Percentiles rank a stretch among this genome's conserved stretches.
Evolutionary conservation across 2,329 filamentous ascomycete species (phyloP).

Genomic region (Aspergillus japonicus): DNA sequence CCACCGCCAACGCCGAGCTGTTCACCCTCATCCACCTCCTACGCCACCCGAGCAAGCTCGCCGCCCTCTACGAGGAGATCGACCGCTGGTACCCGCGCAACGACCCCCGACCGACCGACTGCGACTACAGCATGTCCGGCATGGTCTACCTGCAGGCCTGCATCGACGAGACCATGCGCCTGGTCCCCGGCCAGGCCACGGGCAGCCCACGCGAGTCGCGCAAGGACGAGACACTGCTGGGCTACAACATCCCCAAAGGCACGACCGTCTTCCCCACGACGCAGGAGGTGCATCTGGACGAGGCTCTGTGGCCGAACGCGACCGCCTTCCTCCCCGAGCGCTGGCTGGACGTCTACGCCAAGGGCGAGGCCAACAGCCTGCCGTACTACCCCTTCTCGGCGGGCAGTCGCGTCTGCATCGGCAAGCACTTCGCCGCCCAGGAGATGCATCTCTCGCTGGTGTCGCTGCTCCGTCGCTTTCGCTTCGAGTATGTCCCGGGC

Average conservation of each 20-base stretch:
- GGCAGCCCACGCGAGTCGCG: neutral
- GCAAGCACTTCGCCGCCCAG: neutral
- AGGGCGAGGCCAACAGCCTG: neutral
- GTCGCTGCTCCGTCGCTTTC: neutral
- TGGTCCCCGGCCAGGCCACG: neutral
- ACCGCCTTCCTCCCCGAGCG: neutral
- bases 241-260: neutral
- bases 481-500: neutral
- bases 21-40: neutral
- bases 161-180: neutral
- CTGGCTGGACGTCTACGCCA: neutral
- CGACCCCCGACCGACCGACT: neutral
- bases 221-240: neutral
- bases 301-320: neutral
- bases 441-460: slow-evolving; percentile 1
- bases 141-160: slow-evolving; percentile 1
- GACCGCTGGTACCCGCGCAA: neutral
- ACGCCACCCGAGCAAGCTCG: neutral
- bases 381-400: slow-evolving; percentile 1
- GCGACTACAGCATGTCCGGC: neutral
- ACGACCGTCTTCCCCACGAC: slow-evolving; percentile 1
- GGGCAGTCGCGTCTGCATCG: slow-evolving; percentile 3
- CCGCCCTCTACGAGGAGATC: neutral
- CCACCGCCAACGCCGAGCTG: slow-evolving; percentile 1
- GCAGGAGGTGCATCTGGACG: neutral